Evolutionary conservation across 306 rosid genomes (phyloP), one percentile per base, ranked within the genome.

Genomic region (Begonia masoniana): DNA sequence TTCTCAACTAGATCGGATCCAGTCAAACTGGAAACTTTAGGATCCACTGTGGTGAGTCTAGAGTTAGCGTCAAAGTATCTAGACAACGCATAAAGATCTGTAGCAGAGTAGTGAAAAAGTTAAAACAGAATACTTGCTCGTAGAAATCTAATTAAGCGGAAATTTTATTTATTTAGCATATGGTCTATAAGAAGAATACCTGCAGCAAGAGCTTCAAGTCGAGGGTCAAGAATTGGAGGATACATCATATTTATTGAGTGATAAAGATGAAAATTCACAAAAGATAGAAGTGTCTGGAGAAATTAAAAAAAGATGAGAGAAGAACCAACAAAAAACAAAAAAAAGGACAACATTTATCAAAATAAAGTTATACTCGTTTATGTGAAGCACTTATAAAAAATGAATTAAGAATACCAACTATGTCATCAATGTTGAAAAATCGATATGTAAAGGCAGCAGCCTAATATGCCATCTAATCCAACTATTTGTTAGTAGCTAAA

Each of bases 171-270:
- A 17, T 12, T 46, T 17, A 50, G 6, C 45, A 15, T 7, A 10
- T 39, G 43, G 46, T 14, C 13, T 14, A 45, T 52, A 50, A 55
- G 41, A 57, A 10, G 2, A 11, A 12, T 62, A 85, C 96, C 97
- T 58, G 84, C 85, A 54, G 96, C 92, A 52, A 81, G 62, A 54
- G 92, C 85, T 72, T 91, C 97, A 76, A 81, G 63, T 39, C 62
- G 70, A 14, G 88, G 77, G 78, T 91, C 88, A 54, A 85, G 92
- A 24, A 78, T 75, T 1, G 96, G 97, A 5, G 96, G 97, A 62
- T 91, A 91, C 71, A 71, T 83, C 70, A 81, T 70, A 66, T 78
- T 77, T 60, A 91, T 80, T 19, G 96, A 81, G 64, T 80, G 77
- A 68, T 83, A 91, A n/a, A 85, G 76, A 56, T 73, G 88, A 58